A percentile compares a stretch with the other conserved stretches of the same genome.
These are phyloP conservation scores for Pleurotus salmoneostramineus DNA, from an alignment of 768 basidiomycete species.

Conservation along the genomic window DNA sequence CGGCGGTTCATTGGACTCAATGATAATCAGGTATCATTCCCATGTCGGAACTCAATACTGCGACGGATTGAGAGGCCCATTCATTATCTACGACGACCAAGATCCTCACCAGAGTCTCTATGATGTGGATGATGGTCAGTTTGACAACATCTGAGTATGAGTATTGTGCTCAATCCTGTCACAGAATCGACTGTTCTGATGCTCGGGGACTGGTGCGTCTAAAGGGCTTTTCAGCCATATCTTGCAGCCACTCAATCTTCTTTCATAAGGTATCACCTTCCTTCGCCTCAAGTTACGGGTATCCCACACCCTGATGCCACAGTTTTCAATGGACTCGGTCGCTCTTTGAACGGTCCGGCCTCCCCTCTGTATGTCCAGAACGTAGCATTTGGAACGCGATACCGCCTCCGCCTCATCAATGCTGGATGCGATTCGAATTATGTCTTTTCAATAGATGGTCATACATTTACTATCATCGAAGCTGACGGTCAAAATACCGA, in stretches of 20 bases:
- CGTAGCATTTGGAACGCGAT: constrained; percentile 31
- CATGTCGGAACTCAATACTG: constrained; percentile 36
- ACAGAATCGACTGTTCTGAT: neutral
- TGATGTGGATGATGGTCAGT: constrained; percentile 14
- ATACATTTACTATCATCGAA: constrained; percentile 37
- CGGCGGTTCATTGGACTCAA: neutral
- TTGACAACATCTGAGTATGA: constrained; percentile 11
- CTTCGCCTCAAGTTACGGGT: neutral
- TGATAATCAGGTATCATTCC: constrained; percentile 23
- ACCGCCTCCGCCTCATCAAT: constrained; percentile 46
- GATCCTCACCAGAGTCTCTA: constrained; percentile 27
- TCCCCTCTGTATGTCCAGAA: constrained; percentile 32
- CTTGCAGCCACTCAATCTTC: neutral
- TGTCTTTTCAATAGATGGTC: constrained; percentile 40
- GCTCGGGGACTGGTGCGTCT: neutral
- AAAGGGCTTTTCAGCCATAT: neutral
- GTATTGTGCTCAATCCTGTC: constrained; percentile 18
- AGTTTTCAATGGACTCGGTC: constrained; percentile 38
- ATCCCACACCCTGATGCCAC: constrained; percentile 12
- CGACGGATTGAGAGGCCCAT: constrained; percentile 29
- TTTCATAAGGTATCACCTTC: constrained; percentile 1
- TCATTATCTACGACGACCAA: constrained; percentile 31
- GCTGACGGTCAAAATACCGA: constrained; percentile 33
- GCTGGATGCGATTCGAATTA: constrained; percentile 44
- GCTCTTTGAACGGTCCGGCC: constrained; percentile 30